phyloP scores from a whole-genome alignment of 331 rosid genomes.

The Ulmus americana region DNA sequence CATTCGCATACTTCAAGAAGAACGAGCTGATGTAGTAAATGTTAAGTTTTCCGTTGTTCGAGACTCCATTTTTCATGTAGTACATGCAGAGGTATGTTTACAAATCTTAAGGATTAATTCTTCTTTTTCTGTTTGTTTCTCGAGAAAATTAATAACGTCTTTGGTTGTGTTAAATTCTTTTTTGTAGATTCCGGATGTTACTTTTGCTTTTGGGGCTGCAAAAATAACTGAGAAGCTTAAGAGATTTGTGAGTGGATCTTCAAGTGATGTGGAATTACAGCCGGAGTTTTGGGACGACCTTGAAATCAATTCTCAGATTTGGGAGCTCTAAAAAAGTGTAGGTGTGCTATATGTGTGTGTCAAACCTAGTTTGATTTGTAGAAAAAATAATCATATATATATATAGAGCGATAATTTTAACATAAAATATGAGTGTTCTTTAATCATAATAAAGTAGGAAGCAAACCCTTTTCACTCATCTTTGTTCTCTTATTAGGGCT shows the following conservation, averaged over 20 bases:
- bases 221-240: conserved; percentile 46
- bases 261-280: conserved; percentile 32
- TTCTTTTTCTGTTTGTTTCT: not conserved
- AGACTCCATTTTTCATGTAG: conserved; percentile 27
- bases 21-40: conserved; percentile 33
- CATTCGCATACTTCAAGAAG: conserved; percentile 48
- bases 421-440: too few species aligned
- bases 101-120: not conserved
- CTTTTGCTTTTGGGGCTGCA: conserved; percentile 36
- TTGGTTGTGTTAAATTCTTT: not conserved
- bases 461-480: too few species aligned
- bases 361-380: too few species aligned
- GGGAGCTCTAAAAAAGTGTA: too few species aligned
- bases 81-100: conserved; percentile 46
- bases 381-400: too few species aligned
- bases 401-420: too few species aligned
- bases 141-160: not conserved
- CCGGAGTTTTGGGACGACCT: conserved; percentile 46
- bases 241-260: conserved; percentile 43
- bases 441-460: too few species aligned
- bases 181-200: conserved; percentile 33
- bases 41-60: conserved; percentile 34
- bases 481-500: too few species aligned
- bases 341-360: too few species aligned
- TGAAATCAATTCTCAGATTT: conserved; percentile 22